These are phyloP conservation scores for Podospora comata DNA, from an alignment of 495 filamentous ascomycete species.

Conservation along the genomic window DNA sequence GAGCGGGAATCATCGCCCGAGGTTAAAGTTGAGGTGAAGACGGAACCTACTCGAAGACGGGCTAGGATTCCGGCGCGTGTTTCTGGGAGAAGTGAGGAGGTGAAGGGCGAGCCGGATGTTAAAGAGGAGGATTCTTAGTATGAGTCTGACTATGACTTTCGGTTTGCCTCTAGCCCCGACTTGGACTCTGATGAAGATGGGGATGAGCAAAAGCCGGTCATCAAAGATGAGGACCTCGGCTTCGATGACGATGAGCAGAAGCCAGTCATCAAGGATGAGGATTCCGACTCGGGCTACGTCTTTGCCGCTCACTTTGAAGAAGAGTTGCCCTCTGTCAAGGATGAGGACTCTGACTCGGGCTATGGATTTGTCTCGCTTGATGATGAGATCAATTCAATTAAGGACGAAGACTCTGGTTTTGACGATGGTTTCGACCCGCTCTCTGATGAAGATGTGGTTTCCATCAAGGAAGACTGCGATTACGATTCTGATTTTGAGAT, in stretches of 20 bases:
- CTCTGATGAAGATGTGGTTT: too few relatives aligned
- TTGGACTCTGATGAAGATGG: neutral
- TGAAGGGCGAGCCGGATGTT: neutral
- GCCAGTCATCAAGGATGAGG: conserved; percentile 7
- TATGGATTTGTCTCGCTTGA: too few relatives aligned
- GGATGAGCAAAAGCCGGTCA: neutral
- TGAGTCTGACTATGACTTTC: neutral
- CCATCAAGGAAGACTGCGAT: too few relatives aligned
- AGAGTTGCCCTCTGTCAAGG: neutral
- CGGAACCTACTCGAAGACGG: neutral
- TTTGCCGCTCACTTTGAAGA: neutral
- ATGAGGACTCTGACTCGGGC: too few relatives aligned
- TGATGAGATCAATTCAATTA: neutral
- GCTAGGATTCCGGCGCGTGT: neutral
- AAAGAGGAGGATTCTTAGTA: neutral
- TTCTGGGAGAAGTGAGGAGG: neutral
- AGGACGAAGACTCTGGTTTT: too few relatives aligned
- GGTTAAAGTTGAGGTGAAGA: neutral
- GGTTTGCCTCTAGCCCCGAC: neutral
- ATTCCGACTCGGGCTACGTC: neutral
- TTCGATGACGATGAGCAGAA: neutral
- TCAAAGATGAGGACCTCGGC: neutral
- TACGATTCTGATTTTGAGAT: too few relatives aligned
- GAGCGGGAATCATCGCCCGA: neutral
- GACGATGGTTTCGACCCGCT: too few relatives aligned